Evolutionary conservation across 1,284 basidiomycete species (phyloP).

Genomic region (Ceratobasidium sp.): DNA sequence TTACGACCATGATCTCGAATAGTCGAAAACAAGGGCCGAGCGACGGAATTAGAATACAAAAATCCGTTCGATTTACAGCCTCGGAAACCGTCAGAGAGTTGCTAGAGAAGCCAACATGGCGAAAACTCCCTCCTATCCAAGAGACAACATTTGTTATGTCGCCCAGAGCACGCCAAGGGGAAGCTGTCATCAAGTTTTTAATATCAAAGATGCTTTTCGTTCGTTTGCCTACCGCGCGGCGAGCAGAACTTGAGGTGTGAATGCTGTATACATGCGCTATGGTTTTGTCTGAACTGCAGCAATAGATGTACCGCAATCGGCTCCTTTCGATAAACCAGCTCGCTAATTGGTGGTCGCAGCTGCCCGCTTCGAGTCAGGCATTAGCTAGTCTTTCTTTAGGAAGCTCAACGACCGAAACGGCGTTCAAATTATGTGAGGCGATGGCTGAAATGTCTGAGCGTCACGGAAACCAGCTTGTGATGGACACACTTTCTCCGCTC

Average conservation of each 20-base stretch:
- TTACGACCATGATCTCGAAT: conserved; percentile 14
- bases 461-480: conserved; percentile 5
- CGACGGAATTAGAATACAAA: not conserved
- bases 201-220: conserved; percentile 28
- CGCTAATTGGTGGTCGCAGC: conserved; percentile 14
- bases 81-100: not conserved
- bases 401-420: not conserved
- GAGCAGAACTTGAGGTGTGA: conserved; percentile 16
- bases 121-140: not conserved
- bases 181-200: conserved; percentile 8
- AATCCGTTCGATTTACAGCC: conserved; percentile 16
- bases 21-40: not conserved
- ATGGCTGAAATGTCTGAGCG: conserved; percentile 18
- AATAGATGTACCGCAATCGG: not conserved
- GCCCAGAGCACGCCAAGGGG: not conserved
- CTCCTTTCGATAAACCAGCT: conserved; percentile 19
- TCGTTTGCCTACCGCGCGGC: conserved; percentile 16
- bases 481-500: conserved; percentile 1
- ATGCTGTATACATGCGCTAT: not conserved
- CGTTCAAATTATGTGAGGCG: conserved; percentile 20
- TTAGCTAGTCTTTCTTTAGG: not conserved
- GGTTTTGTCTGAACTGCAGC: not conserved
- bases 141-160: not conserved
- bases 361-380: not conserved
- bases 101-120: conserved; percentile 22